Evolutionary conservation across 164 flowering plant species (phyloP).

Genomic region (Litsea cubeba): DNA sequence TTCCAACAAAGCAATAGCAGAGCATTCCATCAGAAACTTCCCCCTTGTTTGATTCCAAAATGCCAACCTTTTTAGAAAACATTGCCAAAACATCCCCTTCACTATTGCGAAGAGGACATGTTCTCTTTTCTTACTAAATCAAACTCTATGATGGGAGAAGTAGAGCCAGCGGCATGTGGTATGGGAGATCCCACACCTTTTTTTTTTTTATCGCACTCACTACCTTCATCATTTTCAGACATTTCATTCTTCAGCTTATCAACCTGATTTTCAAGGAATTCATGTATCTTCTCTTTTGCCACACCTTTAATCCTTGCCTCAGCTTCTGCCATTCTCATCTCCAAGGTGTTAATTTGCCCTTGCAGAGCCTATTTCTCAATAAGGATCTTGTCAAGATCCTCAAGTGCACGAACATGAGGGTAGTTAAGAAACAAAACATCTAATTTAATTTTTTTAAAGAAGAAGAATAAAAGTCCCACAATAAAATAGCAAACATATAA

Average conservation of each 20-base stretch:
- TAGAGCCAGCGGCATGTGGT: slow-evolving; percentile 14
- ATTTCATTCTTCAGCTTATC: slow-evolving; percentile 57
- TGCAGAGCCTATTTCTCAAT: slow-evolving; percentile 73
- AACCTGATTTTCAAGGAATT: slow-evolving; percentile 61
- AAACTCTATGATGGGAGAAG: slow-evolving; percentile 53
- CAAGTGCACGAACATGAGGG: slow-evolving; percentile 75
- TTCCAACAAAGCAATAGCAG: too few relatives aligned
- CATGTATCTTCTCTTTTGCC: slow-evolving; percentile 76
- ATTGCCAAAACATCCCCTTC: too few relatives aligned
- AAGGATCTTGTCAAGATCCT: slow-evolving; percentile 71
- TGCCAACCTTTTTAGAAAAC: too few relatives aligned
- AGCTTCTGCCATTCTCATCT: slow-evolving; percentile 79
- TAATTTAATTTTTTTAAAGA: slow-evolving; percentile 11
- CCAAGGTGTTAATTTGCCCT: slow-evolving; percentile 72
- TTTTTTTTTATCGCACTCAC: slow-evolving; percentile 13
- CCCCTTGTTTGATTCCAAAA: too few relatives aligned
- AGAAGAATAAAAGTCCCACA: not conserved
- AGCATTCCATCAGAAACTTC: slow-evolving; percentile 12
- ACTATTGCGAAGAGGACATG: slow-evolving; percentile 4
- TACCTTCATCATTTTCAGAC: slow-evolving; percentile 31
- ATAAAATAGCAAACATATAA: not conserved
- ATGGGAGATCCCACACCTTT: slow-evolving; percentile 12
- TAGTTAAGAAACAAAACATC: slow-evolving; percentile 84
- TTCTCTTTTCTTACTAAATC: slow-evolving; percentile 60
- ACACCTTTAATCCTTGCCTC: slow-evolving; percentile 80